Evolutionary conservation across 805 yeast genomes (phyloP).

Genomic region (Nakazawaea ambrosiae): DNA sequence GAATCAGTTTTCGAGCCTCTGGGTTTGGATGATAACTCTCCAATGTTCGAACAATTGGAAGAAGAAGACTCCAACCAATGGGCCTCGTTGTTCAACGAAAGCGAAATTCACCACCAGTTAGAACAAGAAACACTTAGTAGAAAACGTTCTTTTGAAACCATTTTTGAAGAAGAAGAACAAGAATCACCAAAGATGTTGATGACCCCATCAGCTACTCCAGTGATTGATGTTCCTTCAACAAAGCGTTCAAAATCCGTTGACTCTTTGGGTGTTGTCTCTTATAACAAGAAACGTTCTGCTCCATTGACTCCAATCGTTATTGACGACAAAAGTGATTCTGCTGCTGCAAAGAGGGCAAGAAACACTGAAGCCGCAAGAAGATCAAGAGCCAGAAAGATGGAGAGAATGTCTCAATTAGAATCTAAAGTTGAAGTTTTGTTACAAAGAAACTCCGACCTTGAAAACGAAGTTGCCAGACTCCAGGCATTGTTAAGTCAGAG

Average conservation of each 20-base stretch:
- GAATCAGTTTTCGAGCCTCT: conserved; percentile 41
- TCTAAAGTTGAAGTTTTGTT: conserved; percentile 61
- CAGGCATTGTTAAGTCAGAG: conserved; percentile 6
- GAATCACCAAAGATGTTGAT: not conserved
- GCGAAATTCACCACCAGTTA: conserved; percentile 21
- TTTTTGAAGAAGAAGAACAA: conserved; percentile 13
- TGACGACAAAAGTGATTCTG: conserved; percentile 53
- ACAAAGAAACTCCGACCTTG: conserved; percentile 50
- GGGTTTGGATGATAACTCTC: conserved; percentile 35
- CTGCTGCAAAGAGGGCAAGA: conserved; percentile 82
- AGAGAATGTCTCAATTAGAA: conserved; percentile 80
- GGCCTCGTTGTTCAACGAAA: conserved; percentile 53
- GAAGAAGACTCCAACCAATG: conserved; percentile 40
- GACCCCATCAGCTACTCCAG: conserved; percentile 27
- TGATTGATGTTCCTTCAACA: conserved; percentile 17
- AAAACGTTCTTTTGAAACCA: conserved; percentile 17
- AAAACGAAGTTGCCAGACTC: conserved; percentile 51
- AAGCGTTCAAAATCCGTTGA: conserved; percentile 31
- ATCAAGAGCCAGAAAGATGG: conserved; percentile 88
- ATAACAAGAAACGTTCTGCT: conserved; percentile 66
- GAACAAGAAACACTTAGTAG: not conserved
- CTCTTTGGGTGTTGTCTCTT: conserved; percentile 67
- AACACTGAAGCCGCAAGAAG: conserved; percentile 98
- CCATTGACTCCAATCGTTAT: conserved; percentile 65
- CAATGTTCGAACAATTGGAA: conserved; percentile 55